Evolutionary conservation across 2,329 filamentous ascomycete genomes (phyloP).

Genomic region (Colletotrichum magnum): DNA sequence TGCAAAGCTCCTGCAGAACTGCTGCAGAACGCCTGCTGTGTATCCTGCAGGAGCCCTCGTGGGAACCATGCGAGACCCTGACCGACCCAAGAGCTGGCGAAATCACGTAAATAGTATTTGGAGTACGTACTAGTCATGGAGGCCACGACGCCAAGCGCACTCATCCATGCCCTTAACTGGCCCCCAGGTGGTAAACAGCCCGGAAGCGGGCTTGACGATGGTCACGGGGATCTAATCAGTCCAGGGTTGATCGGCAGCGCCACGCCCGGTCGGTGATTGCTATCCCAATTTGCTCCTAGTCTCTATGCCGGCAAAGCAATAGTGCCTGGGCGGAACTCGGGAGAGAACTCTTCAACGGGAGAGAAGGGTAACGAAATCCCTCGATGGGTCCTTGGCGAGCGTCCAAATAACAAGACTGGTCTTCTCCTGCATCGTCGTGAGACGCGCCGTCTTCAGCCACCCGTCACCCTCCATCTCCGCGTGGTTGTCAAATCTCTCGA

Average conservation of each 20-base stretch:
- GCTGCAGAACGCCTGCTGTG: neutral
- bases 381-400: neutral
- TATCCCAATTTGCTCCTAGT: constrained; percentile 18
- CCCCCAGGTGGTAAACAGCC: constrained; percentile 3
- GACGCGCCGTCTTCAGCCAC: constrained; percentile 25
- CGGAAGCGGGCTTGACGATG: neutral
- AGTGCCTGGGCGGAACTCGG: constrained; percentile 1
- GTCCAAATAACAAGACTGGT: constrained; percentile 3
- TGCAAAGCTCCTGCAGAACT: too few relatives aligned
- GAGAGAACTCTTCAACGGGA: neutral
- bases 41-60: neutral
- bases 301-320: constrained; percentile 1
- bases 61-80: constrained; percentile 13
- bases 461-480: neutral
- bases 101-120: too few relatives aligned
- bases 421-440: constrained; percentile 10
- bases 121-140: neutral
- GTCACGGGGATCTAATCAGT: constrained; percentile 8
- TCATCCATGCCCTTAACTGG: neutral
- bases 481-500: neutral
- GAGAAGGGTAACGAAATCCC: constrained; percentile 8
- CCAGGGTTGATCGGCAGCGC: constrained; percentile 5
- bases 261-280: constrained; percentile 2
- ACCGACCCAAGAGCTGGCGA: neutral
- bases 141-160: neutral